Conservation (phyloP, 371 early-diverging fungal species). For the Syncephalastrum sp. region DNA sequence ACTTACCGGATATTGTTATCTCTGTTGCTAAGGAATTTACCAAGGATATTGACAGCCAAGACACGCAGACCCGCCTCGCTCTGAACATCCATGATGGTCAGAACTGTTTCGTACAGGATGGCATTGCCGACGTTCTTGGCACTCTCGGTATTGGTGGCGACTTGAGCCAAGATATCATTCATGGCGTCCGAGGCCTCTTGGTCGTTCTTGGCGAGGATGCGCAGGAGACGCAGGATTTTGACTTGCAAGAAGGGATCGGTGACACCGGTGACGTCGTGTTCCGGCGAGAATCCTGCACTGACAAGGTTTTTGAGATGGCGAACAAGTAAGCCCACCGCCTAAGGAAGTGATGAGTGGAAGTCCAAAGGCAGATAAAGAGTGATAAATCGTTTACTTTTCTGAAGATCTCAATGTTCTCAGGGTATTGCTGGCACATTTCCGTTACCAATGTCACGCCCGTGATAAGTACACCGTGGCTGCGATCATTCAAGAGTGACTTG, state of each 20-base stretch:
- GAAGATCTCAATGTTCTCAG: constrained; percentile 67
- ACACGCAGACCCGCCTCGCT: constrained; percentile 91
- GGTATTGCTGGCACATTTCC: constrained; percentile 82
- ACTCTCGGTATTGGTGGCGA: constrained; percentile 94
- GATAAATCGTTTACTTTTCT: constrained; percentile 51
- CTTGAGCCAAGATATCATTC: constrained; percentile 96
- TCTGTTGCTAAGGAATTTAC: constrained; percentile 89
- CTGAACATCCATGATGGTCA: constrained; percentile 95
- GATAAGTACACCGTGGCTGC: constrained; percentile 94
- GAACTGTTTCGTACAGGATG: constrained; percentile 93
- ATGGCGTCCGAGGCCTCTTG: constrained; percentile 88
- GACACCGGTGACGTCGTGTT: constrained; percentile 95
- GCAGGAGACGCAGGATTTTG: constrained; percentile 87
- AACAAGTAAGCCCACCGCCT: constrained; percentile 83
- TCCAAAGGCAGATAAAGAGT: no score
- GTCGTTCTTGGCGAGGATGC: constrained; percentile 86
- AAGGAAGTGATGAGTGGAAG: constrained; percentile 6
- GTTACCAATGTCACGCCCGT: constrained; percentile 89
- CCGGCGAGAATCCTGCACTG: constrained; percentile 88
- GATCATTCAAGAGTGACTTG: constrained; percentile 81
- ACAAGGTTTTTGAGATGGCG: constrained; percentile 87
- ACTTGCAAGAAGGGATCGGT: constrained; percentile 98
- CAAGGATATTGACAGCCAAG: constrained; percentile 95
- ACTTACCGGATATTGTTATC: constrained; percentile 95
- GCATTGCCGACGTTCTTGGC: constrained; percentile 96